Evolutionary conservation across 1,139 yeast species (phyloP).

Genomic region (Blastobotrys indianensis): DNA sequence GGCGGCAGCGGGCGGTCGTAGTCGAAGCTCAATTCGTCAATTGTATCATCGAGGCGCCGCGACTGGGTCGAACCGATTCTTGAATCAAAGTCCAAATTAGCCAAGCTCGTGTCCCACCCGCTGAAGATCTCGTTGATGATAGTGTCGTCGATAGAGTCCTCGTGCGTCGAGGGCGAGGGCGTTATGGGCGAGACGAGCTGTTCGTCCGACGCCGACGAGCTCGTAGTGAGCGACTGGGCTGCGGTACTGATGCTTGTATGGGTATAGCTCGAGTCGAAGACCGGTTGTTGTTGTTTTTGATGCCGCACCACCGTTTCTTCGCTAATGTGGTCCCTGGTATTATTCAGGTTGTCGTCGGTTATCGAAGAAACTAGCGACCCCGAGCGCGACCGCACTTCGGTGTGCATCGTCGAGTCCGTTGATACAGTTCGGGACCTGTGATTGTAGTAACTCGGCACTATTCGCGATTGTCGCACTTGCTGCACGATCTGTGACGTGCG

Average conservation of each 20-base stretch:
- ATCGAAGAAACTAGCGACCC: too few relatives aligned
- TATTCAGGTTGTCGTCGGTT: too few relatives aligned
- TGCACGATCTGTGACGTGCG: too few relatives aligned
- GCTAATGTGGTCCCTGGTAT: too few relatives aligned
- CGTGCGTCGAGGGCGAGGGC: not conserved
- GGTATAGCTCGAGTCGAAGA: not conserved
- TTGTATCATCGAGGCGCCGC: too few relatives aligned
- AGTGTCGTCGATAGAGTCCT: not conserved
- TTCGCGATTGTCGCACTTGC: too few relatives aligned
- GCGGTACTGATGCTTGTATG: not conserved
- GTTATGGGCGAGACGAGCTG: constrained; percentile 8
- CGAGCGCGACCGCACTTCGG: too few relatives aligned
- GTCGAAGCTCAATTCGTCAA: not conserved
- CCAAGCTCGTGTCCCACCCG: constrained; percentile 6
- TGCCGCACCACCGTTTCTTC: too few relatives aligned
- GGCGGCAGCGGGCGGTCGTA: constrained; percentile 11
- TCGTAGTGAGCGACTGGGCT: not conserved
- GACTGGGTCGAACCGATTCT: not conserved
- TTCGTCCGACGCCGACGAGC: not conserved
- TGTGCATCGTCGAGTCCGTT: too few relatives aligned
- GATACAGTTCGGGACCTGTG: too few relatives aligned
- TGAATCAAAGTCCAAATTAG: constrained; percentile 8
- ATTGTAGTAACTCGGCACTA: too few relatives aligned
- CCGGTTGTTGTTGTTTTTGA: too few relatives aligned
- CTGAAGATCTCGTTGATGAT: constrained; percentile 11